phyloP scores from a whole-genome alignment of 148 eudicot species.

The Amaranthus cruentus region DNA sequence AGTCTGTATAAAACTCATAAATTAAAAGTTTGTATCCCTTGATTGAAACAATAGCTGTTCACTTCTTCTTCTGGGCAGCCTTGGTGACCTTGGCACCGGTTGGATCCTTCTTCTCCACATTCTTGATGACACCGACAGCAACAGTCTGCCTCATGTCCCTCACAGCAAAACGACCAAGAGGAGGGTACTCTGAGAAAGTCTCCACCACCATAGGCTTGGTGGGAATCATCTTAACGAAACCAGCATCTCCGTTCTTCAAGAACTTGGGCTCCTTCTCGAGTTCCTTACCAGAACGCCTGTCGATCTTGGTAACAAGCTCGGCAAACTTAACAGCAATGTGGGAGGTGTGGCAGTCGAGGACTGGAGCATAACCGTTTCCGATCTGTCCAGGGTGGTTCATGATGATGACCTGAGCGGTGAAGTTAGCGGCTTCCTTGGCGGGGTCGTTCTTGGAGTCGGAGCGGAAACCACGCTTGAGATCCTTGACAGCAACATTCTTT shows the following conservation, averaged over 20 bases:
- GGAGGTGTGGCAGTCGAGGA: conserved; percentile 40
- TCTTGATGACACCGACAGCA: conserved; percentile 38
- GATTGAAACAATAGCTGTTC: background rate
- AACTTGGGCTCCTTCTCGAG: conserved; percentile 44
- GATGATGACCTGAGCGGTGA: conserved; percentile 38
- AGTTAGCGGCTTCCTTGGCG: conserved; percentile 33
- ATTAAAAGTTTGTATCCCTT: no score
- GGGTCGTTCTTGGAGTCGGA: conserved; percentile 38
- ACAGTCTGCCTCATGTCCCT: conserved; percentile 44
- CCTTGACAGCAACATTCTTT: conserved; percentile 37
- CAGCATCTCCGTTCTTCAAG: conserved; percentile 42
- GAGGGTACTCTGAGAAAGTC: conserved; percentile 36
- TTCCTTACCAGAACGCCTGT: conserved; percentile 39
- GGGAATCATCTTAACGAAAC: conserved; percentile 37
- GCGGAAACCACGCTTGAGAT: conserved; percentile 39
- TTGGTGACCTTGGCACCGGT: conserved; percentile 34
- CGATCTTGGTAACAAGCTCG: conserved; percentile 35
- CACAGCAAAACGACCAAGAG: conserved; percentile 36
- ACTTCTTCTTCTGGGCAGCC: conserved; percentile 27
- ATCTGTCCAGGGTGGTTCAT: conserved; percentile 45
- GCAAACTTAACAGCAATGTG: conserved; percentile 40
- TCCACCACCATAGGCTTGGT: conserved; percentile 44
- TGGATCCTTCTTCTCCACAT: conserved; percentile 35
- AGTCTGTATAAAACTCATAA: no score
- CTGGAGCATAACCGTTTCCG: conserved; percentile 36